phyloP scores from a whole-genome alignment of 257 asterid species.

The Solanum appendiculatum region DNA sequence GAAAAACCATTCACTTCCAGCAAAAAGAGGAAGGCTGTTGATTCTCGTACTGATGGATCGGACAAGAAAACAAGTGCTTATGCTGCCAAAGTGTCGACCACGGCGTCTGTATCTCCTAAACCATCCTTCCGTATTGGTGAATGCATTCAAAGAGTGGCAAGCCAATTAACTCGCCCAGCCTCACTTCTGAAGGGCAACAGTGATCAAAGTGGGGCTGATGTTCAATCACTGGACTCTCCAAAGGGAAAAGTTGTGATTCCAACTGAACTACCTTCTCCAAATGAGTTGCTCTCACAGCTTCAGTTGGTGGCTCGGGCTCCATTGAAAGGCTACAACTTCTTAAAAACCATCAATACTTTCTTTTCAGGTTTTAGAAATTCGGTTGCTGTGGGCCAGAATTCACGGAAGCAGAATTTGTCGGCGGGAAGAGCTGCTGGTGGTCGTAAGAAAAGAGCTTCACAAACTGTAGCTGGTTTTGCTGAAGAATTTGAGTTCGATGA shows the following conservation, averaged over 20 bases:
- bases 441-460: conserved; percentile 46
- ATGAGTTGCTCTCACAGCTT: conserved; percentile 59
- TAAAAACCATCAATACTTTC: conserved; percentile 20
- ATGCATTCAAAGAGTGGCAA: conserved; percentile 86
- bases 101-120: conserved; percentile 38
- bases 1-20: conserved; percentile 27
- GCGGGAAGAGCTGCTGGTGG: conserved; percentile 17
- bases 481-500: conserved; percentile 94
- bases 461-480: conserved; percentile 30
- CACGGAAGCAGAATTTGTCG: not conserved
- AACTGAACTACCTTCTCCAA: conserved; percentile 37
- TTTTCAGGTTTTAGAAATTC: conserved; percentile 64
- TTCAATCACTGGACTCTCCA: conserved; percentile 26
- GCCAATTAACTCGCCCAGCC: conserved; percentile 67
- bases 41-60: conserved; percentile 37
- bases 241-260: conserved; percentile 23
- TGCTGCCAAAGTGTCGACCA: conserved; percentile 47
- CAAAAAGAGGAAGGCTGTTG: conserved; percentile 47
- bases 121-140: conserved; percentile 91
- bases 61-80: conserved; percentile 35
- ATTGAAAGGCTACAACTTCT: conserved; percentile 27
- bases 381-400: conserved; percentile 27
- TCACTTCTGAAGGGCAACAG: conserved; percentile 30
- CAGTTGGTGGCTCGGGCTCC: conserved; percentile 57
- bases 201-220: conserved; percentile 26